Conservation (phyloP, 305 asterid species). For the Galium porrigens region DNA sequence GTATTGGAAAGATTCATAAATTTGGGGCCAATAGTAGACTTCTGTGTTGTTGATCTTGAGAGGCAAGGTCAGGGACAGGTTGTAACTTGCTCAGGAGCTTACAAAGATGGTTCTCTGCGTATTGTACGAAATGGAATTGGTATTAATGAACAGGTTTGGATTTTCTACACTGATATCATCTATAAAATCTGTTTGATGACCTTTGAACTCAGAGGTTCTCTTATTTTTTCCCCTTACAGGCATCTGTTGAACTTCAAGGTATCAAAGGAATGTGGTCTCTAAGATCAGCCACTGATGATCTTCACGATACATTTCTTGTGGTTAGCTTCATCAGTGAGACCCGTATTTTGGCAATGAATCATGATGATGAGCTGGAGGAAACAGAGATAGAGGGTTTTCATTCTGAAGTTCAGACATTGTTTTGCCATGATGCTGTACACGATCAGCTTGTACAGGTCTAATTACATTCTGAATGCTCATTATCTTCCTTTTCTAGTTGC, state of each 20-base stretch:
- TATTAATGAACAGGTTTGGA: slow-evolving; percentile 75
- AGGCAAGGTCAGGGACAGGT: slow-evolving; percentile 99
- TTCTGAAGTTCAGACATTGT: slow-evolving; percentile 73
- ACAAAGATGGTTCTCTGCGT: slow-evolving; percentile 89
- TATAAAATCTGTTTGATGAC: not conserved
- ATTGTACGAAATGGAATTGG: slow-evolving; percentile 95
- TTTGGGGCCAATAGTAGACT: slow-evolving; percentile 95
- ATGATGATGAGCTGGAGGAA: slow-evolving; percentile 94
- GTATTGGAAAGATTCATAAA: slow-evolving; percentile 84
- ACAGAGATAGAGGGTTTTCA: slow-evolving; percentile 91
- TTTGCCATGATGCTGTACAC: slow-evolving; percentile 78
- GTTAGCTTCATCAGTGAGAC: slow-evolving; percentile 96
- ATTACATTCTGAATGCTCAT: slow-evolving; percentile 7
- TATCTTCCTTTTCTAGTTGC: not conserved
- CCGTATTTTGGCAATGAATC: slow-evolving; percentile 92
- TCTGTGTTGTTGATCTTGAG: slow-evolving; percentile 92
- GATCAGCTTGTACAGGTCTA: slow-evolving; percentile 88
- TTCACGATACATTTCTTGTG: slow-evolving; percentile 78
- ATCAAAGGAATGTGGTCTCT: slow-evolving; percentile 99
- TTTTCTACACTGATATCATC: not conserved
- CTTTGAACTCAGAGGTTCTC: slow-evolving; percentile 6
- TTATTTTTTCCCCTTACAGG: slow-evolving; percentile 33
- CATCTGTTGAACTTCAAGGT: slow-evolving; percentile 98
- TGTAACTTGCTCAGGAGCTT: slow-evolving; percentile 96
- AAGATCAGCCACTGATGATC: slow-evolving; percentile 79